Evolutionary conservation across 257 asterid species (phyloP).

Genomic region (Echium plantagineum): DNA sequence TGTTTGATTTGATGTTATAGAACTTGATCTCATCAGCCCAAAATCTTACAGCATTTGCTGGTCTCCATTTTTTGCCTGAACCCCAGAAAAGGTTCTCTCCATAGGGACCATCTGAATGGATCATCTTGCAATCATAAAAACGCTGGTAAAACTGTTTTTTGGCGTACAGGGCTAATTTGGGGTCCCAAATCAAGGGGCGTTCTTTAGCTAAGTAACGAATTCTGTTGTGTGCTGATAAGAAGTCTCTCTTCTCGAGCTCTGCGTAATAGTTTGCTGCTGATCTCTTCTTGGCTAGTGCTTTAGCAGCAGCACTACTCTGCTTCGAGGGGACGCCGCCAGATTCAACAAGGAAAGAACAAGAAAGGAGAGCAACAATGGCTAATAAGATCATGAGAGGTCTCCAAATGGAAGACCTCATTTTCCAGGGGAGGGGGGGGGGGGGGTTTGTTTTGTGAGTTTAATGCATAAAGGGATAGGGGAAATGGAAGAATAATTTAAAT

Average conservation of each 20-base stretch:
- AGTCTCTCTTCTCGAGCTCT: slow-evolving; percentile 1
- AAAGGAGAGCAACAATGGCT: not conserved
- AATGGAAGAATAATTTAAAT: too few relatives aligned
- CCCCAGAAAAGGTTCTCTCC: slow-evolving; percentile 8
- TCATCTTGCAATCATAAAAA: not conserved
- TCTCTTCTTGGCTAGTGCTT: not conserved
- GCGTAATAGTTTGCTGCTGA: not conserved
- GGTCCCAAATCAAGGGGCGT: slow-evolving; percentile 7
- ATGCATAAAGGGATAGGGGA: too few relatives aligned
- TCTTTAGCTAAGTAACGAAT: not conserved
- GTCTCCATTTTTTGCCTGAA: not conserved
- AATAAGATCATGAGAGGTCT: not conserved
- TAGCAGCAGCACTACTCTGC: not conserved
- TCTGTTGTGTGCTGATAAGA: slow-evolving; percentile 2
- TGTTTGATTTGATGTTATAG: not conserved
- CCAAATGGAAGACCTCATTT: not conserved
- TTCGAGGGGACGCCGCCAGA: not conserved
- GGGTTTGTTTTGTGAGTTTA: too few relatives aligned
- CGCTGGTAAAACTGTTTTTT: not conserved
- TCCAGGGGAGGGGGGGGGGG: too few relatives aligned
- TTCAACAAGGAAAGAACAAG: not conserved
- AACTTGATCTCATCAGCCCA: slow-evolving; percentile 5
- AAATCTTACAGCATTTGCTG: slow-evolving; percentile 1
- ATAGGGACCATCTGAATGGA: slow-evolving; percentile 7
- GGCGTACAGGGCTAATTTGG: not conserved